A percentile compares a stretch with the other conserved stretches of the same genome.
Evolutionary conservation across 2,329 filamentous ascomycete genomes (phyloP).

Genomic region (Magnaporthiopsis incrustans): DNA sequence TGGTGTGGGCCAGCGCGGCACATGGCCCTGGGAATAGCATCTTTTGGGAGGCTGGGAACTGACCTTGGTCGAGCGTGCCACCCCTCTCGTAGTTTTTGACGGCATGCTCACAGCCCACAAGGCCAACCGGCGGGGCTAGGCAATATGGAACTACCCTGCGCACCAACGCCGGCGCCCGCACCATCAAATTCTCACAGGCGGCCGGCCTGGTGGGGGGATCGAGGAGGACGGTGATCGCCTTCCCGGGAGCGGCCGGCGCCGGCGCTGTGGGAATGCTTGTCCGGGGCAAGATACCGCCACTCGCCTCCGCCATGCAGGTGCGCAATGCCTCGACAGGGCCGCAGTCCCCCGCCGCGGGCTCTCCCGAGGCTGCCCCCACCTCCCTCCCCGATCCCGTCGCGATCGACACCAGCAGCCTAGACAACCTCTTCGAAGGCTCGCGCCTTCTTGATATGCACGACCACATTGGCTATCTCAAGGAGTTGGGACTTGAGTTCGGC

Average conservation of each 20-base stretch:
- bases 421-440: constrained; percentile 24
- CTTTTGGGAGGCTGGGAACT: neutral
- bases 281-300: constrained; percentile 4
- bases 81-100: neutral
- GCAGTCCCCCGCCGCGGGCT: constrained; percentile 14
- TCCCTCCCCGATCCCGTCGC: constrained; percentile 4
- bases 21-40: neutral
- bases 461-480: constrained; percentile 72
- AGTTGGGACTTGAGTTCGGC: constrained; percentile 80
- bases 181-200: neutral
- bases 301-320: constrained; percentile 10
- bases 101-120: neutral
- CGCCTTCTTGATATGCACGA: constrained; percentile 58
- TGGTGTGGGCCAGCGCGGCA: neutral
- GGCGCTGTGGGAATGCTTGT: neutral
- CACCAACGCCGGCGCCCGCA: constrained; percentile 10
- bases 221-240: constrained; percentile 15
- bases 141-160: constrained; percentile 23
- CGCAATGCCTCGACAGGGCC: constrained; percentile 6
- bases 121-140: constrained; percentile 9
- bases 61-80: neutral
- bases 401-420: constrained; percentile 2
- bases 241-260: constrained; percentile 6
- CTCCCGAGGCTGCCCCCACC: constrained; percentile 14
- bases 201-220: constrained; percentile 8